Percentiles rank a stretch among this genome's conserved stretches.
These are phyloP conservation scores for Sporothrix inflata DNA, from an alignment of 2,329 filamentous ascomycete genomes.

Conservation along the genomic window DNA sequence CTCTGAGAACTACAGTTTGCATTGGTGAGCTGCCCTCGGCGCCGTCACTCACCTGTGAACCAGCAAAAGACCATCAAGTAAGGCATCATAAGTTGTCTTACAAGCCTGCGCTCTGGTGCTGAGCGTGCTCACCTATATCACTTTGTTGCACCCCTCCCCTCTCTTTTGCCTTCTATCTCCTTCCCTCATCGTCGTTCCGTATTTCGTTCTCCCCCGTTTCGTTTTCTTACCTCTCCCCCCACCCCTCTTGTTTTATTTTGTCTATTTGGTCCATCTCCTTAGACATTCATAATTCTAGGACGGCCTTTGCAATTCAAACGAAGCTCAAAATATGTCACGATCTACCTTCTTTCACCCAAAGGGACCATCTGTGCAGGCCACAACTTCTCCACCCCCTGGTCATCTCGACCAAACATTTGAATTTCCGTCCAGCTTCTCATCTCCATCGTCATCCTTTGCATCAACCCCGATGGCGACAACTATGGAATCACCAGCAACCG, in stretches of 20 bases:
- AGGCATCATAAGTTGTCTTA: background rate
- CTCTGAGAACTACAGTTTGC: background rate
- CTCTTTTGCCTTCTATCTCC: background rate
- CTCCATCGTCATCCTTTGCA: background rate
- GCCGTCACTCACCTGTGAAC: background rate
- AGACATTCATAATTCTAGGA: background rate
- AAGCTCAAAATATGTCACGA: constrained; percentile 27
- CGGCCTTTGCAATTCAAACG: background rate
- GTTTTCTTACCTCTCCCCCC: background rate
- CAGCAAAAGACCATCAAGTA: constrained; percentile 5
- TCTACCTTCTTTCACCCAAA: constrained; percentile 16
- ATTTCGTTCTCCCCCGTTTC: background rate
- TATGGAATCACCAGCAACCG: constrained; percentile 27
- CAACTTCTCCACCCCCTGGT: background rate
- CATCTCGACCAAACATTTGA: background rate
- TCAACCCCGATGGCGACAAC: background rate
- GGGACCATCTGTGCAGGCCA: constrained; percentile 24
- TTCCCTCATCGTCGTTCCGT: background rate
- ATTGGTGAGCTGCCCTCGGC: background rate
- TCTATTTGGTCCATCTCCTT: background rate
- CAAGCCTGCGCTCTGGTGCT: background rate
- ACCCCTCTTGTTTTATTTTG: constrained; percentile 29
- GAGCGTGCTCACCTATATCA: constrained; percentile 1
- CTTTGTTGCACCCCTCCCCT: constrained; percentile 2
- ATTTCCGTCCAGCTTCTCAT: background rate